Percentiles rank a stretch among this genome's conserved stretches.
Conservation (phyloP, 306 rosid species). For the Hippophae gyantsensis region DNA sequence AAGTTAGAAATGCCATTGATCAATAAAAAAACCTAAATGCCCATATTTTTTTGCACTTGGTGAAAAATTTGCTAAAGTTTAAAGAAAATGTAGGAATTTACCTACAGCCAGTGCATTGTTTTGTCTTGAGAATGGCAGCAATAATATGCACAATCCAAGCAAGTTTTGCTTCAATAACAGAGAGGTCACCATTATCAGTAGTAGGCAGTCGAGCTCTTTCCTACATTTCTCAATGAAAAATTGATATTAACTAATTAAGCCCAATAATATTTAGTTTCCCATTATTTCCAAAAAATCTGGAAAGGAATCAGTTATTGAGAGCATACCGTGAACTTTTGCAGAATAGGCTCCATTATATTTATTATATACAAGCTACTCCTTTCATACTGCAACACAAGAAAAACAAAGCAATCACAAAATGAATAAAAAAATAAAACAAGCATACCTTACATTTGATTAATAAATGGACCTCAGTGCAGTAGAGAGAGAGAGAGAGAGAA, state of each 20-base stretch:
- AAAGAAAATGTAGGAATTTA: slow-evolving; percentile 15
- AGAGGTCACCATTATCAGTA: slow-evolving; percentile 62
- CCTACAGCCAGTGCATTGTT: slow-evolving; percentile 93
- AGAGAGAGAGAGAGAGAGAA: too few species aligned
- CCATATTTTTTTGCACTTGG: too few species aligned
- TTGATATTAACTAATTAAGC: slow-evolving; percentile 8
- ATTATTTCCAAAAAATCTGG: background rate
- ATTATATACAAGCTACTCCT: slow-evolving; percentile 83
- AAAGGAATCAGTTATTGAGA: background rate
- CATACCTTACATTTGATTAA: background rate
- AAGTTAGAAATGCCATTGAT: too few species aligned
- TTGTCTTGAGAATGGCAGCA: slow-evolving; percentile 85
- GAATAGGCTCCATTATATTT: slow-evolving; percentile 83
- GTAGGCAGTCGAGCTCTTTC: slow-evolving; percentile 83
- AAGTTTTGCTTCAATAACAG: slow-evolving; percentile 82
- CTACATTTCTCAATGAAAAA: slow-evolving; percentile 33
- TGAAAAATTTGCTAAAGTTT: too few species aligned
- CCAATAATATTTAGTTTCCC: background rate
- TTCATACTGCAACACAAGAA: slow-evolving; percentile 64
- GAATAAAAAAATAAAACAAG: slow-evolving; percentile 6
- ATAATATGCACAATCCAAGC: slow-evolving; percentile 96
- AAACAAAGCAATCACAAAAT: slow-evolving; percentile 22
- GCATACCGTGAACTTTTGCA: slow-evolving; percentile 81
- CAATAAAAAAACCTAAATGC: too few species aligned
- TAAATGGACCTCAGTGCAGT: too few species aligned